Evolutionary conservation across 1,284 basidiomycete species (phyloP).

Genomic region (Rhodotorula sp.): DNA sequence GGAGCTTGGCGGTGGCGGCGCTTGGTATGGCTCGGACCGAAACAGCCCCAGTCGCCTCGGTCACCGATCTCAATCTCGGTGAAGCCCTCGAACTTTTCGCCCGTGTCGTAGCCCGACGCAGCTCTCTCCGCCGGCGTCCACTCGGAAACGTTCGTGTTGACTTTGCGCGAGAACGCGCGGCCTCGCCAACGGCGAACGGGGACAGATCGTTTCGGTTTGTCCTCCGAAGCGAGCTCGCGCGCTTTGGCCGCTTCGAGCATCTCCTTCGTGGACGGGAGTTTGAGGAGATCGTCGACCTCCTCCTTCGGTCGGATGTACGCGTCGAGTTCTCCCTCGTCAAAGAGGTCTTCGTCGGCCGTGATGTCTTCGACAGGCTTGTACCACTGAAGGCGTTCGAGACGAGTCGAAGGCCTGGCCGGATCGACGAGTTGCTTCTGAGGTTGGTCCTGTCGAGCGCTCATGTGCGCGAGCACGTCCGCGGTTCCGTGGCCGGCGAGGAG

Average conservation of each 20-base stretch:
- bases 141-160: not conserved
- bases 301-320: slow-evolving; percentile 53
- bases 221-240: not conserved
- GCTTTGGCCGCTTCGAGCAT: slow-evolving; percentile 13
- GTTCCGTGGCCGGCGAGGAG: slow-evolving; percentile 24
- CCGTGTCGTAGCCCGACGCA: not conserved
- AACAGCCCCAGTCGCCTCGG: not conserved
- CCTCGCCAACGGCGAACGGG: not conserved
- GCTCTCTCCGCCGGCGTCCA: not conserved
- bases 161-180: not conserved
- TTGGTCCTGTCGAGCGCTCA: not conserved
- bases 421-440: not conserved
- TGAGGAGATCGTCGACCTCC: slow-evolving; percentile 52
- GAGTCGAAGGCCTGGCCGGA: slow-evolving; percentile 43
- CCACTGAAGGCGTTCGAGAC: slow-evolving; percentile 53
- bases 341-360: slow-evolving; percentile 58
- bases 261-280: slow-evolving; percentile 32
- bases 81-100: too few relatives aligned
- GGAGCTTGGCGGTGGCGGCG: not conserved
- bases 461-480: not conserved
- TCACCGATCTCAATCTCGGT: not conserved
- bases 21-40: not conserved
- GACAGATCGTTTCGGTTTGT: not conserved
- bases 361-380: slow-evolving; percentile 52
- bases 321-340: slow-evolving; percentile 60